These are phyloP conservation scores for Emericellopsis atlantica DNA, from an alignment of 2,329 filamentous ascomycete genomes.

Conservation along the genomic window DNA sequence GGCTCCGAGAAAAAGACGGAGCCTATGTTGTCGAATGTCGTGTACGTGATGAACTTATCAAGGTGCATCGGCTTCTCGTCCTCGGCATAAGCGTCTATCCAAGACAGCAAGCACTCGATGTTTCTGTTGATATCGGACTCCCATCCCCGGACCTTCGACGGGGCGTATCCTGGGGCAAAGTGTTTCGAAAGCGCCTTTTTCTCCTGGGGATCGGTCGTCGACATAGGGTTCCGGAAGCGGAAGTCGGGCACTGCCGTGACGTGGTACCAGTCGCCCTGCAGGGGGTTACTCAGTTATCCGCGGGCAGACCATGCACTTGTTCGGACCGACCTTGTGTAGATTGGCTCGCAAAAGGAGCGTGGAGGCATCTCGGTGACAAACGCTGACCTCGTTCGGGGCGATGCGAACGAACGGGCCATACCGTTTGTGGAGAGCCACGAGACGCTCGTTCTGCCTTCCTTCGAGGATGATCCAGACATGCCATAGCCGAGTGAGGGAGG, in stretches of 20 bases:
- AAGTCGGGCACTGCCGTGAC: neutral
- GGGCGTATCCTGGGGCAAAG: neutral
- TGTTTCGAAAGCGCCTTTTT: neutral
- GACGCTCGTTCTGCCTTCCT: neutral
- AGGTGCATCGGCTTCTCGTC: too few species aligned
- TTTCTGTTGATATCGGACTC: too few species aligned
- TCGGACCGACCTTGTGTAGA: neutral
- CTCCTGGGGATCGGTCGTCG: neutral
- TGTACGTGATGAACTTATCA: too few species aligned
- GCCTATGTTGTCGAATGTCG: too few species aligned
- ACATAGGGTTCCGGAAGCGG: too few species aligned
- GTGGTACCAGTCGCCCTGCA: neutral
- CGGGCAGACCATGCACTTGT: too few species aligned
- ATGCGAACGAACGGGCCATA: neutral
- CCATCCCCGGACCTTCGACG: too few species aligned
- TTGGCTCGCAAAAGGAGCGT: neutral
- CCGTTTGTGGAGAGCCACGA: neutral
- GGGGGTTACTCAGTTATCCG: neutral
- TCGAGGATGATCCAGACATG: neutral
- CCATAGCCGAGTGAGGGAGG: neutral
- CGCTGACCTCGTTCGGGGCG: too few species aligned
- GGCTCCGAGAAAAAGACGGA: too few species aligned
- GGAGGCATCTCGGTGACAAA: neutral
- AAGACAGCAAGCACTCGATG: too few species aligned
- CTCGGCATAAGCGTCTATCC: too few species aligned